phyloP scores from a whole-genome alignment of 768 basidiomycete species.

The Stropharia rugosoannulata region DNA sequence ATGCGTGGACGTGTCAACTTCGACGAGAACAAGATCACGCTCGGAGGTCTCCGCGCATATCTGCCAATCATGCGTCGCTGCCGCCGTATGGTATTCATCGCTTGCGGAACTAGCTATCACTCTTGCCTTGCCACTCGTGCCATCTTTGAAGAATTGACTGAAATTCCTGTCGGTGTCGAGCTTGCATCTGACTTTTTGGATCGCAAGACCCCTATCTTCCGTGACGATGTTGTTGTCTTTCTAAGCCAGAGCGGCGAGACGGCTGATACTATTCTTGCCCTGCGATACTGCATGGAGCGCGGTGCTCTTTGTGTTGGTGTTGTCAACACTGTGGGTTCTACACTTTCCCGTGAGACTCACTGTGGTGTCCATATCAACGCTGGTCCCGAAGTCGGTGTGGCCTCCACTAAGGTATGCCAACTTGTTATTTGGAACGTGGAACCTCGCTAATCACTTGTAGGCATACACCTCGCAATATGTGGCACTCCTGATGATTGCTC shows the following conservation, averaged over 20 bases:
- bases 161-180: conserved; percentile 97
- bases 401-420: conserved; percentile 86
- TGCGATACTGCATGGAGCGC: conserved; percentile 95
- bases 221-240: conserved; percentile 96
- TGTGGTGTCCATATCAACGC: conserved; percentile 99
- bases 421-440: too few species aligned
- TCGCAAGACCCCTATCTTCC: conserved; percentile 98
- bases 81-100: conserved; percentile 92
- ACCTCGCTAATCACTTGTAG: conserved; percentile 35
- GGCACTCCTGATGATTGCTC: conserved; percentile 96
- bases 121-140: conserved; percentile 95
- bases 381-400: conserved; percentile 98
- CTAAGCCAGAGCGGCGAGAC: conserved; percentile 98
- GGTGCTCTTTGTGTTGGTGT: conserved; percentile 97
- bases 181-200: conserved; percentile 98
- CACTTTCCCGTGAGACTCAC: conserved; percentile 96
- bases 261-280: conserved; percentile 93
- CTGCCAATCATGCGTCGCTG: conserved; percentile 95
- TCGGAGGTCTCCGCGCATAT: conserved; percentile 94
- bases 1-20: conserved; percentile 99
- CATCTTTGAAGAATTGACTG: conserved; percentile 98
- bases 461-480: conserved; percentile 99
- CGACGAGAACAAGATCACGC: conserved; percentile 85
- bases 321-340: conserved; percentile 98
- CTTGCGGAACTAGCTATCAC: conserved; percentile 99